Evolutionary conservation across 495 filamentous ascomycete genomes (phyloP), one percentile per base, ranked within the genome.

Genomic region (Annulohypoxylon nitens): DNA sequence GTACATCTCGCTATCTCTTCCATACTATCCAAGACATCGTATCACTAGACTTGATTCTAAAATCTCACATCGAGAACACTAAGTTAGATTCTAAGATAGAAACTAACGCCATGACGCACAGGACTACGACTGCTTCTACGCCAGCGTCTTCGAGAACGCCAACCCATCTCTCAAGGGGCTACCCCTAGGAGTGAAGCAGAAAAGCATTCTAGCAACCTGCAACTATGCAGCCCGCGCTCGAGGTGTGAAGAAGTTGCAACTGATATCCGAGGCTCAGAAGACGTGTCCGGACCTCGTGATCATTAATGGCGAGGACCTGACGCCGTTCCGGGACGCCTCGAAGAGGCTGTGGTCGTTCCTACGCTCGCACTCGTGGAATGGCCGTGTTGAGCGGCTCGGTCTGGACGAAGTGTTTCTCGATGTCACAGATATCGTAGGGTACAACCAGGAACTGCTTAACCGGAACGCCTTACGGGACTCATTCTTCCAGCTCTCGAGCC

Each of bases 101-200:
- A 18, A 60, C 20, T 43, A 30, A 60, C 20, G 67, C 51, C 7
- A 59, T 61, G 51, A 67, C 64, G 62, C 12, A 20, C 60, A 94
- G 92, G 93, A 95, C 81, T 93, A 96, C 83, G 93, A 97, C 83
- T 97, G 93, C 79, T 97, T 97, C 84, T 98, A 98, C 78, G 94
- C 94, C 36, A 91, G 92, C 47, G 94, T 95, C 36, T 90, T 95
- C 69, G 94, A 97, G 80, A 90, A 90, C 64, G 89, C 92, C 72
- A 90, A 92, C 72, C 93, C 95, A 0, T 80, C 85, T 0, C 83
- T 97, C 69, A 94, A 89, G 70, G 82, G 87, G 0, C 80, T 91
- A 45, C 93, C 94, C 8, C 81, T 97, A 50, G 87, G 83, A 26
- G 80, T 88, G 63, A 83, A 85, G 76, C 86, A 89, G 78, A 97